phyloP scores from a whole-genome alignment of 2,329 filamentous ascomycete species.

The Diplodia sapinea region DNA sequence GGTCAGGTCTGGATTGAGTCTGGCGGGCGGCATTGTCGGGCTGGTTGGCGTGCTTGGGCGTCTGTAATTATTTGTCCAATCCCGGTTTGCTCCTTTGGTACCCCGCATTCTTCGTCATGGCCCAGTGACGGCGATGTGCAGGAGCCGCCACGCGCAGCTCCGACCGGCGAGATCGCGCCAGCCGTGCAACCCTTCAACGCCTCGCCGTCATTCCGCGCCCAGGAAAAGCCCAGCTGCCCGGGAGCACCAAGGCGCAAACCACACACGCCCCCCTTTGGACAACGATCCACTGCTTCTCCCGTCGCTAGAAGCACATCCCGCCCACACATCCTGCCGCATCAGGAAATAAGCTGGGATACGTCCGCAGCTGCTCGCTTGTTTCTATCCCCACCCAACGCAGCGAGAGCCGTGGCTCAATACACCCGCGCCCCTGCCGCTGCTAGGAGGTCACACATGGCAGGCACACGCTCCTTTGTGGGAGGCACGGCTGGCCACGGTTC shows the following conservation, averaged over 20 bases:
- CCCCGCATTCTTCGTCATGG: background rate
- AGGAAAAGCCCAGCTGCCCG: background rate
- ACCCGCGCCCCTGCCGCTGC: constrained; percentile 10
- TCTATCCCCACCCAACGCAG: constrained; percentile 15
- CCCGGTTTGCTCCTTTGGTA: background rate
- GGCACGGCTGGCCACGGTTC: background rate
- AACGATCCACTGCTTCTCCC: background rate
- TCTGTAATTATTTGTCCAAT: background rate
- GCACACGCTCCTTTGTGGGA: constrained; percentile 5
- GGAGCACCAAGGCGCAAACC: no score
- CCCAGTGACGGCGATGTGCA: no score
- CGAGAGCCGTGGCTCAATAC: background rate
- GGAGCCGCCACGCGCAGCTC: background rate
- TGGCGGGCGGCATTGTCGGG: background rate
- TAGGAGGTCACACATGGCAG: background rate
- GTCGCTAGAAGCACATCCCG: background rate
- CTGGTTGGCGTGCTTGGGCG: background rate
- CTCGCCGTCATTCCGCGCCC: constrained; percentile 25
- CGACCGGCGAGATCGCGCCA: background rate
- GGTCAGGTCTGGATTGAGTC: background rate
- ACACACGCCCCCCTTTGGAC: background rate
- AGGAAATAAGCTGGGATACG: background rate
- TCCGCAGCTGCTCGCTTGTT: background rate
- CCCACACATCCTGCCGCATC: background rate
- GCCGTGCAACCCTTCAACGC: constrained; percentile 3